Evolutionary conservation across 768 basidiomycete species (phyloP).

Genomic region (Neoboletus brunneissimus): DNA sequence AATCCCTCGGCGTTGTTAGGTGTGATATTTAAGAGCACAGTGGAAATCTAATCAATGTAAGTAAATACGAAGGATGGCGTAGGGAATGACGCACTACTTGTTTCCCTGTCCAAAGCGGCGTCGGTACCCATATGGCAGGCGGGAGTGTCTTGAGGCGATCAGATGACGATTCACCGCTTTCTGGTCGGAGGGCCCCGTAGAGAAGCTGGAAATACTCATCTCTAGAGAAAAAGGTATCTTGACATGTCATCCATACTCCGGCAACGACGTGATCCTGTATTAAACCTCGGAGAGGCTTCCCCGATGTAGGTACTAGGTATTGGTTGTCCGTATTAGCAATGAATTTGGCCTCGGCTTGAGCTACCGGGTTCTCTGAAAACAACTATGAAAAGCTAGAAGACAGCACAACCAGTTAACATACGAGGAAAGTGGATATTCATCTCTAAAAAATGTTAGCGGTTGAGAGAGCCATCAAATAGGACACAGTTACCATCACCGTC

Average conservation of each 20-base stretch:
- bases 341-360: constrained; percentile 88
- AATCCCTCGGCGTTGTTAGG: constrained; percentile 76
- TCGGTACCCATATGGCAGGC: constrained; percentile 90
- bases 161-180: constrained; percentile 60
- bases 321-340: constrained; percentile 99
- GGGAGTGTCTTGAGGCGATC: constrained; percentile 76
- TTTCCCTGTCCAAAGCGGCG: constrained; percentile 94
- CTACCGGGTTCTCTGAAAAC: constrained; percentile 81
- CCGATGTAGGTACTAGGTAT: constrained; percentile 98
- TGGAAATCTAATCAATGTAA: constrained; percentile 69
- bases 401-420: constrained; percentile 38
- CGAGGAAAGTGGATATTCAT: constrained; percentile 99
- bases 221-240: constrained; percentile 90
- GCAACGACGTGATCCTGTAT: constrained; percentile 99
- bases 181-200: constrained; percentile 90
- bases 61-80: neutral
- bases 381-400: neutral
- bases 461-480: neutral
- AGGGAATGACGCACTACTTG: constrained; percentile 71
- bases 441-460: constrained; percentile 46
- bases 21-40: constrained; percentile 88
- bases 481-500: constrained; percentile 75
- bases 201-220: constrained; percentile 96
- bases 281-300: constrained; percentile 93
- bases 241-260: constrained; percentile 98